Conservation (phyloP, 1,139 yeast species). For the Suhomyces chickasaworum region DNA sequence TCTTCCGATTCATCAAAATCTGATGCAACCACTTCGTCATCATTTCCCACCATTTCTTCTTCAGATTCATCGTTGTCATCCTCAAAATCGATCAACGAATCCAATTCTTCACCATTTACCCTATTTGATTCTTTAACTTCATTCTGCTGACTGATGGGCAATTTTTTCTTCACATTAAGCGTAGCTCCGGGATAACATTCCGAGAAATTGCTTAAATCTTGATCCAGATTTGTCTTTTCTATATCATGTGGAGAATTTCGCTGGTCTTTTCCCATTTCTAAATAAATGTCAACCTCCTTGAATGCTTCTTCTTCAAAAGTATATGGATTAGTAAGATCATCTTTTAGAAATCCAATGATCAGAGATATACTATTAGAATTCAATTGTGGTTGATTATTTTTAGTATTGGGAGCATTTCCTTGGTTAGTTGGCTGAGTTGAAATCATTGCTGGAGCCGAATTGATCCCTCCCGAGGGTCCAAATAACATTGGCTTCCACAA, state of each 20-base stretch:
- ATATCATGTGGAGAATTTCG: not conserved
- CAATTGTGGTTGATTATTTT: not conserved
- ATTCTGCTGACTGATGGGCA: slow-evolving; percentile 17
- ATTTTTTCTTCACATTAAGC: slow-evolving; percentile 14
- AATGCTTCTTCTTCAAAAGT: slow-evolving; percentile 55
- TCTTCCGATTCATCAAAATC: slow-evolving; percentile 12
- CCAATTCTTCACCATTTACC: slow-evolving; percentile 15
- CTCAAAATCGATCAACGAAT: slow-evolving; percentile 16
- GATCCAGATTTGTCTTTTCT: not conserved
- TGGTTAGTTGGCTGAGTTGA: slow-evolving; percentile 18
- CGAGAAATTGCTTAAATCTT: slow-evolving; percentile 24
- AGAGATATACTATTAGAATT: slow-evolving; percentile 52
- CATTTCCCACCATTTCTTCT: slow-evolving; percentile 17
- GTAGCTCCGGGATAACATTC: slow-evolving; percentile 36
- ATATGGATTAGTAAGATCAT: slow-evolving; percentile 64
- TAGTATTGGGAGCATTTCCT: slow-evolving; percentile 1
- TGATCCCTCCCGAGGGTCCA: slow-evolving; percentile 83
- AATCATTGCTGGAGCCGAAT: slow-evolving; percentile 52
- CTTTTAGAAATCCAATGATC: slow-evolving; percentile 58
- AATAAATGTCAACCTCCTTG: slow-evolving; percentile 40
- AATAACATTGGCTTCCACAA: slow-evolving; percentile 83
- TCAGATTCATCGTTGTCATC: slow-evolving; percentile 17
- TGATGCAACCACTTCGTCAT: slow-evolving; percentile 8
- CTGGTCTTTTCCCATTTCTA: slow-evolving; percentile 24
- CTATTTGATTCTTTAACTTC: slow-evolving; percentile 15